These are phyloP conservation scores for Isabelozyma rhagii DNA, from an alignment of 805 yeast genomes.

Conservation along the genomic window DNA sequence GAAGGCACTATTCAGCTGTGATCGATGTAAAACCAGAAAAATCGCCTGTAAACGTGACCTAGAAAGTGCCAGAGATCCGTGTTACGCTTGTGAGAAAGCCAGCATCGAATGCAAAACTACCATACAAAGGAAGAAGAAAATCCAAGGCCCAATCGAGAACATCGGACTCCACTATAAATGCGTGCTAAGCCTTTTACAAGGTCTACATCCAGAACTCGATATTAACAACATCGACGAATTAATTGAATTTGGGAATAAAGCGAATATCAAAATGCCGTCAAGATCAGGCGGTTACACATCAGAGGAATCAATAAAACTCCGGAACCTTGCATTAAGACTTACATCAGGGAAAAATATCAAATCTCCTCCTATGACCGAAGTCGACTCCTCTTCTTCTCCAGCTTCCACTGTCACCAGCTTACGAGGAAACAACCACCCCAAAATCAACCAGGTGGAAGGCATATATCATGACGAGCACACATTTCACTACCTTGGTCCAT, in stretches of 20 bases:
- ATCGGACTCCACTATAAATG: slow-evolving; percentile 43
- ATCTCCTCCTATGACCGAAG: background rate
- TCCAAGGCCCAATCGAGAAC: slow-evolving; percentile 41
- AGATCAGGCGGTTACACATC: background rate
- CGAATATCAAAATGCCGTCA: slow-evolving; percentile 33
- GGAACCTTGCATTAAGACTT: slow-evolving; percentile 6
- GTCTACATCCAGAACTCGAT: slow-evolving; percentile 44
- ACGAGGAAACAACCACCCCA: background rate
- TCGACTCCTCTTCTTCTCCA: background rate
- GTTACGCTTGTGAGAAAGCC: slow-evolving; percentile 34
- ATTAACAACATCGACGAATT: slow-evolving; percentile 41
- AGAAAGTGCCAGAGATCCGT: slow-evolving; percentile 27
- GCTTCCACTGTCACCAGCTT: background rate
- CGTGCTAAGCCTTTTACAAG: slow-evolving; percentile 33
- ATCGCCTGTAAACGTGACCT: slow-evolving; percentile 38
- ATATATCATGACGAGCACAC: slow-evolving; percentile 10
- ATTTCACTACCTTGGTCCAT: slow-evolving; percentile 12
- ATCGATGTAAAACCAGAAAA: slow-evolving; percentile 43
- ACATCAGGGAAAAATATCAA: slow-evolving; percentile 5
- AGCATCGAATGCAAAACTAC: slow-evolving; percentile 40
- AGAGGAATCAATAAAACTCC: slow-evolving; percentile 3
- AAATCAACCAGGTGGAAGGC: slow-evolving; percentile 2
- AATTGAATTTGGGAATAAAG: slow-evolving; percentile 31
- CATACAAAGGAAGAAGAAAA: slow-evolving; percentile 39
- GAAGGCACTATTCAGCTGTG: slow-evolving; percentile 44